Conservation (phyloP, 2,329 filamentous ascomycete species). For the Penicillium decumbens region DNA sequence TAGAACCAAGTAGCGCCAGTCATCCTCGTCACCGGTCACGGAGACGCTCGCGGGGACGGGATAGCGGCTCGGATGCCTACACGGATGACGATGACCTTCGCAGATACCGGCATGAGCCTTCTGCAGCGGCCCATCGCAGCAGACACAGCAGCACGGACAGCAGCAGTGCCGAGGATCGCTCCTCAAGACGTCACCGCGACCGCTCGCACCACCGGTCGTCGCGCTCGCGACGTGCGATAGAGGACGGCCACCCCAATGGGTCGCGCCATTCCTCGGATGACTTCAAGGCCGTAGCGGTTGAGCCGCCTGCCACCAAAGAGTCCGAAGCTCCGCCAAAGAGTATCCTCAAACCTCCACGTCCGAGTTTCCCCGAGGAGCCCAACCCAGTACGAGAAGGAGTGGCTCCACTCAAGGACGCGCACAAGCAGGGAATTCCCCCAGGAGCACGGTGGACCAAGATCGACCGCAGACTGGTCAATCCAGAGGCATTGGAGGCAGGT, state of each 20-base stretch:
- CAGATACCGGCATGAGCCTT: constrained; percentile 28
- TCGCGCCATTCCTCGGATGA: constrained; percentile 17
- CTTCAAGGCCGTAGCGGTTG: constrained; percentile 23
- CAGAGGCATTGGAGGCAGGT: constrained; percentile 76
- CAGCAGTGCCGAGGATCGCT: constrained; percentile 21
- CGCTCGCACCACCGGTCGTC: constrained; percentile 22
- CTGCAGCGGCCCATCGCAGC: constrained; percentile 19
- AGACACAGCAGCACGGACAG: constrained; percentile 27
- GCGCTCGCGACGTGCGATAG: constrained; percentile 22
- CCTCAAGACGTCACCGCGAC: constrained; percentile 18
- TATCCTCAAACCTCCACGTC: constrained; percentile 77
- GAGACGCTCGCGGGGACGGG: constrained; percentile 22
- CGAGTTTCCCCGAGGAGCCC: constrained; percentile 79
- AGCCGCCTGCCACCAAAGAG: constrained; percentile 43
- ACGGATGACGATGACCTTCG: constrained; percentile 34
- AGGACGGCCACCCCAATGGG: constrained; percentile 16
- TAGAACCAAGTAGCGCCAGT: constrained; percentile 15
- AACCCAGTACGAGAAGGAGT: constrained; percentile 84
- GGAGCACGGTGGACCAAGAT: constrained; percentile 93
- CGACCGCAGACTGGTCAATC: constrained; percentile 80
- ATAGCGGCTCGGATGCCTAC: constrained; percentile 27
- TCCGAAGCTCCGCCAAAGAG: constrained; percentile 67
- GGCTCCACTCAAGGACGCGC: constrained; percentile 84
- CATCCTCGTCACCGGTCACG: constrained; percentile 25
- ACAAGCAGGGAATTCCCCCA: constrained; percentile 65